Evolutionary conservation across 768 basidiomycete genomes (phyloP), one percentile per base, ranked within the genome.

Genomic region (Agrocybe pediades): DNA sequence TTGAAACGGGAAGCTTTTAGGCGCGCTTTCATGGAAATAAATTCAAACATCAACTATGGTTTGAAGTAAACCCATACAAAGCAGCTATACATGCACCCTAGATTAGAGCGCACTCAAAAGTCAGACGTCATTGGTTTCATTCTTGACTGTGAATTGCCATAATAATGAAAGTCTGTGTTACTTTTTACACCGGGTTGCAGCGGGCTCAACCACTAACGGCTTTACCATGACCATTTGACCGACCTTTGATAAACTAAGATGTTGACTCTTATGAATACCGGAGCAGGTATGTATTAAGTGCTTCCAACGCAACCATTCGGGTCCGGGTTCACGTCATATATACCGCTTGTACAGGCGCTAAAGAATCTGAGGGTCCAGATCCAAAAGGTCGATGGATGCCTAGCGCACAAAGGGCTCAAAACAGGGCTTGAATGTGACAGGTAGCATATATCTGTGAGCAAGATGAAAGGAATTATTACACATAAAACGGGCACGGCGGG

Each of bases 171-270:
- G 36, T 19, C 33, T 36, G 33, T 36, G 13, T 29, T 23, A 43
- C 50, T 17, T 30, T 11, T 52, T 26, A 39, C 33, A 41, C 33
- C 29, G 17, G 25, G 20, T 19, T 21, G 17, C 40, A 13, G 20
- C 54, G 50, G 27, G 19, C 26, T 47, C 39, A 40, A 15, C 33
- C n/a, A 46, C 33, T 39, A 44, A 61, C 54, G 56, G 54, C 40
- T 30, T 52, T 55, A 60, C 50, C 55, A 52, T 57, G 53, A 52
- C 25, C 43, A 39, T 46, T 57, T 26, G 36, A 43, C 59, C 54
- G 59, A 47, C 41, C 51, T 21, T 26, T 55, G 42, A 42, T 27
- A 47, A 23, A 29, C n/a, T 45, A 36, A 15, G 33, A 36, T 4
- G 11, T 36, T 36, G n/a, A 44, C 9, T 42, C n/a, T 36, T 13